Evolutionary conservation across 2,329 filamentous ascomycete genomes (phyloP), one percentile per base, ranked within the genome.

Genomic region (Dothideomycetes sp.): DNA sequence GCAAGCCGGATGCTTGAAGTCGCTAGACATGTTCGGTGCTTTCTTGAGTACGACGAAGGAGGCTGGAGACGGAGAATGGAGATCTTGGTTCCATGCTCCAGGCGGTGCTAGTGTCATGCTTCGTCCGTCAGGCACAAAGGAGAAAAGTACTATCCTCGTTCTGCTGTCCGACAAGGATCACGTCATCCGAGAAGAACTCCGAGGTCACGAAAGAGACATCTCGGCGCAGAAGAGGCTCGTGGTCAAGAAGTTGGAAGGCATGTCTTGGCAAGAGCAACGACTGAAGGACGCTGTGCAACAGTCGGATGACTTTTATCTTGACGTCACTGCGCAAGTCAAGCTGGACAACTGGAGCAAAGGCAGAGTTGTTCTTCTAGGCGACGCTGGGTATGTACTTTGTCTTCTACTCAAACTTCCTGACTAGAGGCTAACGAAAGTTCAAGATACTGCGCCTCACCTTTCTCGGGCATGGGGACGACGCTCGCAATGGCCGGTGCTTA

Each of bases 231-330:
- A 50, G 43, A 18, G 43, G 7, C 34, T 53, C 7, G 33, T 58
- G 37, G 38, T 47, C n/a, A 45, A 52, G 13, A 39, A 50, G n/a
- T 53, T 51, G 41, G 28, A 43, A 4, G 49, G 49, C 23, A 46
- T 46, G 3, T 50, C 51, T 4, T 58, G 53, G 54, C 55, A 64
- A 38, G 51, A 53, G 3, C 42, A 52, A 0, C 53, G 64, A 4
- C 52, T 69, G 5, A 47, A 65, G 22, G 45, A 52, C 4, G 61
- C 54, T 0, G 60, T 67, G 55, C 38, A 54, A 18, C 30, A 43
- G 9, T 46, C 49, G 2, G 44, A 52, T 3, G 54, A 57, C 35
- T 54, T 57, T 41, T 56, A 56, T 43, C 49, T 48, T 35, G 34
- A 41, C 10, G 20, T 44, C 3, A 46, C 55, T 11, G 56, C 49